These are phyloP conservation scores for Omphalea diandra DNA, from an alignment of 441 rosid species.

Conservation along the genomic window DNA sequence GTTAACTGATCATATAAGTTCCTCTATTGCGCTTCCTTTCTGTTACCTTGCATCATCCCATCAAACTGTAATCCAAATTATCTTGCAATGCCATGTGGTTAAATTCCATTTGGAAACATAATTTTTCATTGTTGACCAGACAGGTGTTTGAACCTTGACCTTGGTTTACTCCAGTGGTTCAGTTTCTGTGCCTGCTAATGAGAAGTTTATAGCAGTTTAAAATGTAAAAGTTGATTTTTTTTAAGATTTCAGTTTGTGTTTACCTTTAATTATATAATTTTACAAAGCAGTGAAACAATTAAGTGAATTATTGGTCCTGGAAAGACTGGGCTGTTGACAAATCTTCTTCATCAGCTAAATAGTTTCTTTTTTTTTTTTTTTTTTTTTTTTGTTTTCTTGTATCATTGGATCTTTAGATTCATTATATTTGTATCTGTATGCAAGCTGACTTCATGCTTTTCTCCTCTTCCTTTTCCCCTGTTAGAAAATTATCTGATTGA, in stretches of 20 bases:
- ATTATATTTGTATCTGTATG: neutral
- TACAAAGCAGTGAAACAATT: too few relatives aligned
- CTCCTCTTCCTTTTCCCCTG: neutral
- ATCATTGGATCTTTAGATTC: neutral
- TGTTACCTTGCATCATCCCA: neutral
- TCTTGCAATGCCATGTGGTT: too few relatives aligned
- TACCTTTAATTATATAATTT: too few relatives aligned
- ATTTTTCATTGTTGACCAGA: too few relatives aligned
- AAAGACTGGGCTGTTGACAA: neutral
- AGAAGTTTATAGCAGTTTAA: too few relatives aligned
- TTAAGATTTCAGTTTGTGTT: too few relatives aligned
- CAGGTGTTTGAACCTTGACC: too few relatives aligned
- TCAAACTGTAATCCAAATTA: neutral
- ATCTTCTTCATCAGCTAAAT: conserved; percentile 8
- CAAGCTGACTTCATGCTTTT: neutral
- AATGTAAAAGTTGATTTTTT: too few relatives aligned
- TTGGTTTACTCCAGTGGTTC: too few relatives aligned
- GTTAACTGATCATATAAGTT: neutral
- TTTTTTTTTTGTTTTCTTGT: neutral
- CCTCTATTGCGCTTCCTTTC: neutral
- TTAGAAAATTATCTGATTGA: conserved; percentile 13
- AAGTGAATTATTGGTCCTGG: neutral
- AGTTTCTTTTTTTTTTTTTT: too few relatives aligned
- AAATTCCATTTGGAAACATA: too few relatives aligned
- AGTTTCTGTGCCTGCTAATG: too few relatives aligned